Base-by-base conservation (phyloP, 495 filamentous ascomycete genomes). In the Penicillium manginii region DNA sequence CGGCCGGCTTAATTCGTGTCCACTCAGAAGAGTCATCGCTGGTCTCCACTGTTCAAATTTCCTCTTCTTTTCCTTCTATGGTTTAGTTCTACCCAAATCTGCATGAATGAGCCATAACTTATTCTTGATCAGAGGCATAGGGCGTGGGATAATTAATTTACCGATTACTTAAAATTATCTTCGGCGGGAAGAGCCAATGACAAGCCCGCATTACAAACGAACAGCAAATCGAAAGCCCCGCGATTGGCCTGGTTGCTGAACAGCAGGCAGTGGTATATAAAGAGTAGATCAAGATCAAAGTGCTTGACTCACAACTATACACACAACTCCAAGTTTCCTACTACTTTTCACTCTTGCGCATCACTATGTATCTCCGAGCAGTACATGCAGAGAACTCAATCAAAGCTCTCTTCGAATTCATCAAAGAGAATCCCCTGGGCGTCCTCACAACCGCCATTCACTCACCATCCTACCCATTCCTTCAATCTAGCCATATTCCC, bases 401-500 rank as follows among this genome's bases (percentile, higher is more conserved):
- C 49, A 57, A 62, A 1, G 63, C 63, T 3, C 76, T 86, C 19
- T 74, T 73, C 12, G 59, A 76, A 52, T 75, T 86, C 59, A 78
- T 86, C 65, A 73, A 70, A 15, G 72, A 75, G 6, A 81, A 86
- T 56, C 81, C 83, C 8, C 70, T 87, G 0, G 84, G 84, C 17
- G 69, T 84, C 22, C 55, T 87, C 21, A 86, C 79, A 1, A 85
- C 83, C 0, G 80, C 80, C 39, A 81, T 87, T 43, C 57, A 67
- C 26, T 84, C 81, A 7, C 32, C 70, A 2, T 21, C 55, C 0
- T 68, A 77, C 53, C 75, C 81, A 0, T 68, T 82, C 19, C 65
- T 85, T 26, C 84, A 84, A 62, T 75, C 71, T 48, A 84, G 76
- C 57, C 83, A 86, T 65, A 81, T 86, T 52, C 83, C 83, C 9